A percentile compares a stretch with the other conserved stretches of the same genome.
Evolutionary conservation across 768 basidiomycete species (phyloP).

Genomic region (Imleria badia): DNA sequence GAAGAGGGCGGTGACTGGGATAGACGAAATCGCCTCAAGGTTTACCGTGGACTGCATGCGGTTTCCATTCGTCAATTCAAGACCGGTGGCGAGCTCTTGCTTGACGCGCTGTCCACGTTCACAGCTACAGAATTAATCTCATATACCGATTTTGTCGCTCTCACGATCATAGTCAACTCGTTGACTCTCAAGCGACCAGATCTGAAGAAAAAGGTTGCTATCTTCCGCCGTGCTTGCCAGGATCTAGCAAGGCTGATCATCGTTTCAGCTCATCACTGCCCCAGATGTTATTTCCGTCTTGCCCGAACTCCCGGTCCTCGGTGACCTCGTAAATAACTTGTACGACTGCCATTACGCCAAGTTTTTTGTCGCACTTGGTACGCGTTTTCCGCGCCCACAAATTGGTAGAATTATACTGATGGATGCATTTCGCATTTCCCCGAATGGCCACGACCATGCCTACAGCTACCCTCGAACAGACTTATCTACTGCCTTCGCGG

Average conservation of each 20-base stretch:
- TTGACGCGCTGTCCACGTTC: constrained; percentile 92
- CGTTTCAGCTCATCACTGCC: constrained; percentile 67
- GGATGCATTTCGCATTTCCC: background rate
- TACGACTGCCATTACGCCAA: constrained; percentile 95
- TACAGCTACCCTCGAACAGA: constrained; percentile 84
- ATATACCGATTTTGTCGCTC: constrained; percentile 87
- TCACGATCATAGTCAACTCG: constrained; percentile 79
- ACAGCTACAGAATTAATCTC: constrained; percentile 87
- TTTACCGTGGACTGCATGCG: constrained; percentile 85
- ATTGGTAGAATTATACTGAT: constrained; percentile 5
- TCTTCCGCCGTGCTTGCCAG: background rate
- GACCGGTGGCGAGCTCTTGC: constrained; percentile 76
- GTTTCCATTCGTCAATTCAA: constrained; percentile 91
- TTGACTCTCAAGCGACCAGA: constrained; percentile 79
- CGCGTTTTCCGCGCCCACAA: constrained; percentile 15
- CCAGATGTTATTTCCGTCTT: constrained; percentile 88
- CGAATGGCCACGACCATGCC: background rate
- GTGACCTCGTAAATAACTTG: constrained; percentile 80
- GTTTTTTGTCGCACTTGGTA: constrained; percentile 88
- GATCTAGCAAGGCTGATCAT: constrained; percentile 2
- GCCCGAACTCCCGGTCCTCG: constrained; percentile 78
- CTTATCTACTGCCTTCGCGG: constrained; percentile 83
- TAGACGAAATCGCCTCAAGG: constrained; percentile 92
- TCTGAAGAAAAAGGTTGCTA: constrained; percentile 81
- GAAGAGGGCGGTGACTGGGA: constrained; percentile 99